These are phyloP conservation scores for Jacaranda copaia DNA, from an alignment of 257 asterid genomes.

Conservation along the genomic window DNA sequence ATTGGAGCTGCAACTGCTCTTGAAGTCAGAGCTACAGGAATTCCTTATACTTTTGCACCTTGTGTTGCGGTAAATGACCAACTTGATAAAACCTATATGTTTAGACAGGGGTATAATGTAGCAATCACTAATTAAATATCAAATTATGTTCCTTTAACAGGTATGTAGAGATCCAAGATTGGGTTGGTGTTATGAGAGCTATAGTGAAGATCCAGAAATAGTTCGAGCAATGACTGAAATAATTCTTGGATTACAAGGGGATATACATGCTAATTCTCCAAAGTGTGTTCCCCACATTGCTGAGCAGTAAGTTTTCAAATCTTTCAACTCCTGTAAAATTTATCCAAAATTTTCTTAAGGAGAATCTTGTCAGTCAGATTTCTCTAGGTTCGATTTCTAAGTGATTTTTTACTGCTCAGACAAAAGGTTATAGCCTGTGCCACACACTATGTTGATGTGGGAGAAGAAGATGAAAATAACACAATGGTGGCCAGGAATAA, in stretches of 20 bases:
- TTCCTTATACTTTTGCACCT: too few species aligned
- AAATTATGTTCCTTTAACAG: too few species aligned
- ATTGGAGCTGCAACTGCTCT: too few species aligned
- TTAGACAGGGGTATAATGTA: too few species aligned
- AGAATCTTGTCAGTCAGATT: not conserved
- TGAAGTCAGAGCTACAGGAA: too few species aligned
- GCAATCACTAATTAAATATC: too few species aligned
- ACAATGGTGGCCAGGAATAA: slow-evolving; percentile 40
- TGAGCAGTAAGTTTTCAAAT: slow-evolving; percentile 58
- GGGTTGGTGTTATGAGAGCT: slow-evolving; percentile 43
- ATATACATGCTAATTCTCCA: slow-evolving; percentile 47
- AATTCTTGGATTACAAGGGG: slow-evolving; percentile 81
- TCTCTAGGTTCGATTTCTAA: not conserved
- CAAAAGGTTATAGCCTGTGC: slow-evolving; percentile 50
- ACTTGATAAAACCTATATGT: too few species aligned
- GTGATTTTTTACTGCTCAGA: slow-evolving; percentile 28
- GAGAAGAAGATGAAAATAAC: slow-evolving; percentile 56
- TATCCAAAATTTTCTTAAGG: too few species aligned
- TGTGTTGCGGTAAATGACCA: not conserved
- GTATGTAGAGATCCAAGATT: slow-evolving; percentile 66
- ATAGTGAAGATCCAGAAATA: slow-evolving; percentile 3
- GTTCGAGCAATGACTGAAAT: slow-evolving; percentile 75
- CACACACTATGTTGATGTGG: slow-evolving; percentile 57
- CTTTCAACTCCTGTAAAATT: not conserved
- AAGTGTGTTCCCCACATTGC: slow-evolving; percentile 69